These are phyloP conservation scores for Phytophthora meadii DNA, from an alignment of 352 stramenopile genomes.

Conservation along the genomic window DNA sequence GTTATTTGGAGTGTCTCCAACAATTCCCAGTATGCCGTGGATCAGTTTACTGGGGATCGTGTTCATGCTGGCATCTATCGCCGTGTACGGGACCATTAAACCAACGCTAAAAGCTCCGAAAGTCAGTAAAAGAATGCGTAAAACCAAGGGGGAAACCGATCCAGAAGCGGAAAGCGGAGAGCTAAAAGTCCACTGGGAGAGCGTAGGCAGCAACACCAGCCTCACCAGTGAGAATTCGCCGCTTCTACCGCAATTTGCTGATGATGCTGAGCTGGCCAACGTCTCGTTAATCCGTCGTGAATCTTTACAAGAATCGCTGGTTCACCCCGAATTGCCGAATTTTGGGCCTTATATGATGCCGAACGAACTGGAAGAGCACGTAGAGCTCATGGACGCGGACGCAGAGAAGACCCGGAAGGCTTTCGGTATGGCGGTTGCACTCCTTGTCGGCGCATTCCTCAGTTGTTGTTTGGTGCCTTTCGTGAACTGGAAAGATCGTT, in stretches of 20 bases:
- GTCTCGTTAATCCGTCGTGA: constrained; percentile 35
- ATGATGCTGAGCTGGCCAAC: constrained; percentile 16
- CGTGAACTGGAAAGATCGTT: constrained; percentile 76
- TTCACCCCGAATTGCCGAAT: no score
- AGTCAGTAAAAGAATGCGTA: constrained; percentile 19
- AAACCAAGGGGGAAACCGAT: constrained; percentile 6
- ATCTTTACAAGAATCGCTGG: constrained; percentile 60
- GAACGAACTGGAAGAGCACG: constrained; percentile 64
- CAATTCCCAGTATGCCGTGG: constrained; percentile 60
- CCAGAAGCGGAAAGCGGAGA: background rate
- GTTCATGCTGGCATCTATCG: constrained; percentile 84
- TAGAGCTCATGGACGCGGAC: constrained; percentile 51
- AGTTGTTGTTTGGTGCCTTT: constrained; percentile 83
- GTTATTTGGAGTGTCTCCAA: constrained; percentile 71
- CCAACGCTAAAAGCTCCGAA: constrained; percentile 56
- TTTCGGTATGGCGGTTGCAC: constrained; percentile 67
- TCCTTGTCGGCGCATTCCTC: constrained; percentile 75
- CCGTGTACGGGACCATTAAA: constrained; percentile 81
- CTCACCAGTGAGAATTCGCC: constrained; percentile 47
- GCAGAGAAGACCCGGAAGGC: constrained; percentile 67
- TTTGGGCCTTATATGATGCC: constrained; percentile 81
- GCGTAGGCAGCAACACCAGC: constrained; percentile 23
- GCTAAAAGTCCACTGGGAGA: constrained; percentile 21
- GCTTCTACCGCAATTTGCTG: constrained; percentile 43
- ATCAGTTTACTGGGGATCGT: constrained; percentile 72